These are phyloP conservation scores for Cardiospermum halicacabum DNA, from an alignment of 345 rosid species.

Conservation along the genomic window DNA sequence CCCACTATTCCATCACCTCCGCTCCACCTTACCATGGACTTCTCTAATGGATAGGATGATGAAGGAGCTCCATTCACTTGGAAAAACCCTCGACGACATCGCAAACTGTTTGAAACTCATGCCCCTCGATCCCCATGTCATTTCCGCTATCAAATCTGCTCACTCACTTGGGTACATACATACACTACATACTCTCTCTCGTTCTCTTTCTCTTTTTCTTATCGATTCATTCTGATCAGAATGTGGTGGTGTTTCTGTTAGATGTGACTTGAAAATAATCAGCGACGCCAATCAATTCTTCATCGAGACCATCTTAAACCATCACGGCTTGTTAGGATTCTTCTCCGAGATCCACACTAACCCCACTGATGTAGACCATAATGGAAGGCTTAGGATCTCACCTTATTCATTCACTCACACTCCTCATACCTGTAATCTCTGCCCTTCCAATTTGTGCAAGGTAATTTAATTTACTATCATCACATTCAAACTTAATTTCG, in stretches of 20 bases:
- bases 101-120: constrained; percentile 47
- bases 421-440: constrained; percentile 56
- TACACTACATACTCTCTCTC: neutral
- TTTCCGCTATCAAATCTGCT: constrained; percentile 53
- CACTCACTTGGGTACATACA: constrained; percentile 61
- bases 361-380: constrained; percentile 40
- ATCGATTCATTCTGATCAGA: constrained; percentile 9
- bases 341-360: constrained; percentile 67
- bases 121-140: constrained; percentile 41
- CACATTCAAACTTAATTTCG: no score
- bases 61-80: constrained; percentile 72
- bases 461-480: no score
- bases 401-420: constrained; percentile 39
- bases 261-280: constrained; percentile 73
- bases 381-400: constrained; percentile 50
- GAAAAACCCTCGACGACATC: constrained; percentile 52
- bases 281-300: constrained; percentile 82
- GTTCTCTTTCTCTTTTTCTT: neutral
- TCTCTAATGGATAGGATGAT: constrained; percentile 92
- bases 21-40: constrained; percentile 69
- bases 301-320: constrained; percentile 71
- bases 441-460: constrained; percentile 81
- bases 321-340: constrained; percentile 51
- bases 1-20: constrained; percentile 55
- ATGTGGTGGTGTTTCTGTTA: constrained; percentile 22